These are phyloP conservation scores for Luffa acutangula DNA, from an alignment of 306 rosid genomes.

Conservation along the genomic window DNA sequence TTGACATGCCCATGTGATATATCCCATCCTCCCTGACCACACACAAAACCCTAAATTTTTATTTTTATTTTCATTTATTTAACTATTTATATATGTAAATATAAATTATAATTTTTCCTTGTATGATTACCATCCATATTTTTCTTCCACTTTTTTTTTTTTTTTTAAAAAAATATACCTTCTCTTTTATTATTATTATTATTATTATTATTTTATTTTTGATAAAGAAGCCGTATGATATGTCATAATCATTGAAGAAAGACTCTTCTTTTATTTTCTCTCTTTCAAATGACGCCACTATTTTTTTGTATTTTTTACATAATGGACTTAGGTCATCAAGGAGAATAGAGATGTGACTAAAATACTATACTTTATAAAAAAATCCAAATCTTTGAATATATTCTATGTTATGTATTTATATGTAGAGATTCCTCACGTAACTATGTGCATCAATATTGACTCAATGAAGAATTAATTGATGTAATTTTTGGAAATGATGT, in stretches of 20 bases:
- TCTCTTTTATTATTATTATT: neutral
- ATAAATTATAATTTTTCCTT: neutral
- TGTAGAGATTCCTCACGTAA: neutral
- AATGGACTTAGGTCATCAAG: neutral
- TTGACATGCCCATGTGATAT: slow-evolving; percentile 1
- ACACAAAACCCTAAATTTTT: neutral
- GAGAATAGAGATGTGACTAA: neutral
- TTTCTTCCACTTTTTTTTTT: neutral
- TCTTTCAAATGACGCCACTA: neutral
- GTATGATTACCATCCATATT: neutral
- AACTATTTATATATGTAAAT: neutral
- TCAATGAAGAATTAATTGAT: neutral
- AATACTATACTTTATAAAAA: neutral
- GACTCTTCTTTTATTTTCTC: neutral
- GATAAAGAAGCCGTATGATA: neutral
- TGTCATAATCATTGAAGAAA: neutral
- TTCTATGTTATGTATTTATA: neutral
- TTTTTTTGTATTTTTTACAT: neutral
- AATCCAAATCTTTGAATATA: slow-evolving; percentile 2
- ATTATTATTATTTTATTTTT: neutral
- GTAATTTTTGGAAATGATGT: neutral
- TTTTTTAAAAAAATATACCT: neutral
- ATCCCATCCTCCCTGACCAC: neutral
- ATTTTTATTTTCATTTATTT: no score
- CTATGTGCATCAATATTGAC: neutral